A percentile compares a stretch with the other conserved stretches of the same genome.
phyloP scores from a whole-genome alignment of 2,329 filamentous ascomycete species.

The Clonostachys chloroleuca region DNA sequence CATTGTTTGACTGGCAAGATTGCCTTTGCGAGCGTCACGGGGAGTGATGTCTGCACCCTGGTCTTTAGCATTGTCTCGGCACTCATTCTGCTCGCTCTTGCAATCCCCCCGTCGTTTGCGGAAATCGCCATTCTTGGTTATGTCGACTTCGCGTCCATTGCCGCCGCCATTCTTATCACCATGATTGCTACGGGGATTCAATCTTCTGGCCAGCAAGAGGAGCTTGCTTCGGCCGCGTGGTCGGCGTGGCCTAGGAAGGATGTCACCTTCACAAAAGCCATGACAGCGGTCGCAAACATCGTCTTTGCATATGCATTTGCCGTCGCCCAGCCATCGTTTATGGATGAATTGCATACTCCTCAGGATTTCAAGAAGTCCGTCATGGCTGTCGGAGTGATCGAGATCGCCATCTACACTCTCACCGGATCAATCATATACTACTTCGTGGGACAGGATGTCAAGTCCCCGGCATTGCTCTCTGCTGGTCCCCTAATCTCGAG shows the following conservation, averaged over 20 bases:
- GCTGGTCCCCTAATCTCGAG: conserved; percentile 56
- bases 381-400: conserved; percentile 54
- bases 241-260: conserved; percentile 39
- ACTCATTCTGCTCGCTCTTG: conserved; percentile 37
- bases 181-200: conserved; percentile 60
- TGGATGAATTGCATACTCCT: conserved; percentile 46
- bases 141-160: conserved; percentile 57
- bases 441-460: conserved; percentile 59
- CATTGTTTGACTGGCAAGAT: conserved; percentile 68
- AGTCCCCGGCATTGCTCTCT: conserved; percentile 64
- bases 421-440: conserved; percentile 66
- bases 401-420: conserved; percentile 62
- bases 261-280: conserved; percentile 46
- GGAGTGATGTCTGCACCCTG: conserved; percentile 43
- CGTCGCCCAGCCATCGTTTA: conserved; percentile 47
- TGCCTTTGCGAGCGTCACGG: conserved; percentile 61
- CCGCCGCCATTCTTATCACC: conserved; percentile 58
- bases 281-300: conserved; percentile 65
- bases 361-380: conserved; percentile 49
- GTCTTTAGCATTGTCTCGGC: conserved; percentile 40
- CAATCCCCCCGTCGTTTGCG: conserved; percentile 41
- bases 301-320: conserved; percentile 63
- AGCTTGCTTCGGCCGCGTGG: conserved; percentile 26
- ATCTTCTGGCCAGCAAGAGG: conserved; percentile 19
- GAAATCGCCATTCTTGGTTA: conserved; percentile 45